These are phyloP conservation scores for Trichoderma koningii DNA, from an alignment of 2,329 filamentous ascomycete genomes.

Conservation along the genomic window DNA sequence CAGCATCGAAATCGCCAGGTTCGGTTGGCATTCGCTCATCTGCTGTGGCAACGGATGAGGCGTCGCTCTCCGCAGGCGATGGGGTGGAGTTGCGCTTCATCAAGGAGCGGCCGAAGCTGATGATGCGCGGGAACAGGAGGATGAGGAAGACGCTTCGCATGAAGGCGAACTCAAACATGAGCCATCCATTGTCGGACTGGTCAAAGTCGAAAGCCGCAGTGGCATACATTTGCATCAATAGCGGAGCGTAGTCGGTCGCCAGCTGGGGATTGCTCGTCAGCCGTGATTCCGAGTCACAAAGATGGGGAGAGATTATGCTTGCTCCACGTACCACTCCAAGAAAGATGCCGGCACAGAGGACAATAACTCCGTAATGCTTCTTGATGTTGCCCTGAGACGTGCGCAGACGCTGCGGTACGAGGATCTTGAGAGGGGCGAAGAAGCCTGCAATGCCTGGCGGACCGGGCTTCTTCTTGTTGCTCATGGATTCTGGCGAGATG, in stretches of 20 bases:
- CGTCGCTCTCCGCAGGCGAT: background rate
- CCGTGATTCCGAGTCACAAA: background rate
- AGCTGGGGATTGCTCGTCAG: constrained; percentile 43
- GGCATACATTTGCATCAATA: constrained; percentile 62
- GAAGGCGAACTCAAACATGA: constrained; percentile 58
- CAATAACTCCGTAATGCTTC: constrained; percentile 62
- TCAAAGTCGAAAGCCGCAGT: constrained; percentile 57
- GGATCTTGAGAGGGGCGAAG: constrained; percentile 64
- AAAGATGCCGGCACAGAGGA: constrained; percentile 67
- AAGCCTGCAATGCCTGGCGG: constrained; percentile 51
- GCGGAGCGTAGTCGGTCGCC: constrained; percentile 67
- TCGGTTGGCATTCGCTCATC: constrained; percentile 38
- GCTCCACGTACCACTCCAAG: constrained; percentile 55
- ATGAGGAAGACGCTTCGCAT: constrained; percentile 59
- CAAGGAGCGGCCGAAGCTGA: constrained; percentile 46
- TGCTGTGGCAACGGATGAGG: constrained; percentile 1
- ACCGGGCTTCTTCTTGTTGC: constrained; percentile 33
- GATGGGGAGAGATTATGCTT: background rate
- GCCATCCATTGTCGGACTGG: constrained; percentile 57
- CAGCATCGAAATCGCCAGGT: constrained; percentile 47
- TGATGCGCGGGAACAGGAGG: constrained; percentile 56
- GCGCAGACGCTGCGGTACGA: constrained; percentile 59
- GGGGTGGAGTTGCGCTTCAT: background rate
- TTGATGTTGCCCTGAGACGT: constrained; percentile 52
- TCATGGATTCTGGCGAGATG: constrained; percentile 48